Conservation (phyloP, 2,329 filamentous ascomycete species). For the Aspergillus caelatus region DNA sequence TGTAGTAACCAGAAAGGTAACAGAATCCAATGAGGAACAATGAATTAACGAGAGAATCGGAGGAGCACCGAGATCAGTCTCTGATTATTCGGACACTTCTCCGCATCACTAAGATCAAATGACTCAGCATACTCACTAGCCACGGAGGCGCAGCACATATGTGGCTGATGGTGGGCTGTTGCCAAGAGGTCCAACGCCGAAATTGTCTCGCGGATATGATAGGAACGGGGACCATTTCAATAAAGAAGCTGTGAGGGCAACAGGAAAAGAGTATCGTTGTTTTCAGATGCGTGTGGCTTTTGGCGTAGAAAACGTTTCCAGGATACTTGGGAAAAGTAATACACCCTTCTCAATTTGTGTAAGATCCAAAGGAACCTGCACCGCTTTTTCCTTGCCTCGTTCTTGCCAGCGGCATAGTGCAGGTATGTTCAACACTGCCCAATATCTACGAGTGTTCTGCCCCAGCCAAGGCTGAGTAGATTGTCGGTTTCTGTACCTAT, state of each 20-base stretch:
- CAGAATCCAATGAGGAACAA: background rate
- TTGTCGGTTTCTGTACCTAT: background rate
- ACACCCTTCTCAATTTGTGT: background rate
- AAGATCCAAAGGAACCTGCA: background rate
- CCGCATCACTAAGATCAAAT: background rate
- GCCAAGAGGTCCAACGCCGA: background rate
- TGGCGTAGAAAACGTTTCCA: background rate
- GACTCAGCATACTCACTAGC: background rate
- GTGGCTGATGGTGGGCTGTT: background rate
- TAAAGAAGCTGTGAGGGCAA: background rate
- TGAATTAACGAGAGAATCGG: slow-evolving; percentile 4
- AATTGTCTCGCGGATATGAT: background rate
- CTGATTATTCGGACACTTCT: background rate
- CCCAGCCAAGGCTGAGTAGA: background rate
- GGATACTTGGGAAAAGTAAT: slow-evolving; percentile 1
- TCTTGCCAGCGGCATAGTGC: background rate
- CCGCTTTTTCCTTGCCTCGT: slow-evolving; percentile 1
- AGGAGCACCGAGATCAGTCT: slow-evolving; percentile 1
- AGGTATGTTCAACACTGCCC: slow-evolving; percentile 3
- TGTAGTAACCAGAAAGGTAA: background rate
- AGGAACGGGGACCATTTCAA: background rate
- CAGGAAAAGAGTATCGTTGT: background rate
- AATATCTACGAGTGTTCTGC: background rate
- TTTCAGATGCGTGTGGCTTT: background rate
- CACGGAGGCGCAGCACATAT: background rate